A percentile compares a stretch with the other conserved stretches of the same genome.
phyloP scores from a whole-genome alignment of 2,329 filamentous ascomycete genomes.

The Aspergillus sp. region DNA sequence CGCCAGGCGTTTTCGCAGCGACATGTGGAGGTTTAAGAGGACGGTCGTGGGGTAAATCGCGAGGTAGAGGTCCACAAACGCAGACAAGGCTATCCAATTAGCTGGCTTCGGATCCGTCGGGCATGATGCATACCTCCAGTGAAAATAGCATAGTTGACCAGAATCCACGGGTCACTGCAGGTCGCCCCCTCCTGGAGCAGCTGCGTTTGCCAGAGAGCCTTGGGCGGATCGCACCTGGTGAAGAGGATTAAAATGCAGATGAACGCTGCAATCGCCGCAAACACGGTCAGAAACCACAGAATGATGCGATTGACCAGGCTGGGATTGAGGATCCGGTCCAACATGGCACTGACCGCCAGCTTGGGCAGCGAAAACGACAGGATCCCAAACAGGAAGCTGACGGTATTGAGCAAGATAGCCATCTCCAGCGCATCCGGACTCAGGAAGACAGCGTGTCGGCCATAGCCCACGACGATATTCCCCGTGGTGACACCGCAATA shows the following conservation, averaged over 20 bases:
- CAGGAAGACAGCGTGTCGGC: conserved; percentile 31
- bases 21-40: conserved; percentile 26
- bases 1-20: conserved; percentile 21
- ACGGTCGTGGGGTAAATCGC: conserved; percentile 26
- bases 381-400: conserved; percentile 23
- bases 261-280: conserved; percentile 24
- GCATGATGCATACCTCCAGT: conserved; percentile 29
- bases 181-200: conserved; percentile 18
- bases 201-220: conserved; percentile 33
- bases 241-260: conserved; percentile 36
- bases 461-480: conserved; percentile 33
- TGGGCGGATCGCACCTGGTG: conserved; percentile 35
- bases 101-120: neutral
- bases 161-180: conserved; percentile 29
- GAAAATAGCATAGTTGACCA: conserved; percentile 36
- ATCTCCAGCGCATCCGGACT: conserved; percentile 18
- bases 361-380: conserved; percentile 23
- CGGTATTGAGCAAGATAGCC: conserved; percentile 17
- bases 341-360: conserved; percentile 20
- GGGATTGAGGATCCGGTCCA: conserved; percentile 22
- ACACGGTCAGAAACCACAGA: conserved; percentile 22
- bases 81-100: conserved; percentile 17
- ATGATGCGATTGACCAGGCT: conserved; percentile 7
- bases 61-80: conserved; percentile 26
- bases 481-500: conserved; percentile 22